These are phyloP conservation scores for Ambrosiella cleistominuta DNA, from an alignment of 2,329 filamentous ascomycete species.

Conservation along the genomic window DNA sequence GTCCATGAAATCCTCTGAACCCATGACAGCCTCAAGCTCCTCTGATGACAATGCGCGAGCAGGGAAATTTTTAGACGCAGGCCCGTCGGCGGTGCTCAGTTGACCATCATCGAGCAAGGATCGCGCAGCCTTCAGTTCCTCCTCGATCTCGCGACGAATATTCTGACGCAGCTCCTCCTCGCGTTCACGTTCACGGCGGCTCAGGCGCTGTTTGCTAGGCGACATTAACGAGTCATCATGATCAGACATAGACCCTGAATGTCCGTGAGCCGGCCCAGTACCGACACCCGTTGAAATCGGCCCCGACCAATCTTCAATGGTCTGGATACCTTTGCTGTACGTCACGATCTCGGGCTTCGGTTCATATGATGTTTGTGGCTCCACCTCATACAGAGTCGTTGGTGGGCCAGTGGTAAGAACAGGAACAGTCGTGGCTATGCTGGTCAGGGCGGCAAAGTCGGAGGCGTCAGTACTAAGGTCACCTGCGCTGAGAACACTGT, in stretches of 20 bases:
- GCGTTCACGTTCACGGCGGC: slow-evolving; percentile 59
- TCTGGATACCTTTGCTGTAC: slow-evolving; percentile 95
- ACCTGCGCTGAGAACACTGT: slow-evolving; percentile 67
- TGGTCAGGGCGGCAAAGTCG: slow-evolving; percentile 34
- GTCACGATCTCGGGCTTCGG: slow-evolving; percentile 73
- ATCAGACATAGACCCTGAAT: slow-evolving; percentile 38
- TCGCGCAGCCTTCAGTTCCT: slow-evolving; percentile 63
- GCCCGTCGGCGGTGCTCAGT: slow-evolving; percentile 19
- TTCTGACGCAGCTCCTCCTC: slow-evolving; percentile 81
- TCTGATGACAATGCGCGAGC: slow-evolving; percentile 64
- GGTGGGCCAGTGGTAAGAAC: slow-evolving; percentile 57
- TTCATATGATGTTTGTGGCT: slow-evolving; percentile 32
- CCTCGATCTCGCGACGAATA: slow-evolving; percentile 76
- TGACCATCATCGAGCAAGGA: slow-evolving; percentile 37
- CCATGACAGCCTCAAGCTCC: slow-evolving; percentile 77
- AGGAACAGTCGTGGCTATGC: slow-evolving; percentile 35
- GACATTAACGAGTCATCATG: slow-evolving; percentile 42
- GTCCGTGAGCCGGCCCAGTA: slow-evolving; percentile 14
- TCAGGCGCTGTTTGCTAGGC: slow-evolving; percentile 51
- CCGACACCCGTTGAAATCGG: slow-evolving; percentile 18
- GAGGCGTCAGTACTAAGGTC: slow-evolving; percentile 63
- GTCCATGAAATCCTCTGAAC: slow-evolving; percentile 82
- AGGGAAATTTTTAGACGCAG: slow-evolving; percentile 42
- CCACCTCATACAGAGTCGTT: slow-evolving; percentile 64
- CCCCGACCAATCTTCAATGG: slow-evolving; percentile 54